A percentile compares a stretch with the other conserved stretches of the same genome.
These are phyloP conservation scores for Globisporangium spiculum DNA, from an alignment of 352 stramenopile genomes.

Conservation along the genomic window DNA sequence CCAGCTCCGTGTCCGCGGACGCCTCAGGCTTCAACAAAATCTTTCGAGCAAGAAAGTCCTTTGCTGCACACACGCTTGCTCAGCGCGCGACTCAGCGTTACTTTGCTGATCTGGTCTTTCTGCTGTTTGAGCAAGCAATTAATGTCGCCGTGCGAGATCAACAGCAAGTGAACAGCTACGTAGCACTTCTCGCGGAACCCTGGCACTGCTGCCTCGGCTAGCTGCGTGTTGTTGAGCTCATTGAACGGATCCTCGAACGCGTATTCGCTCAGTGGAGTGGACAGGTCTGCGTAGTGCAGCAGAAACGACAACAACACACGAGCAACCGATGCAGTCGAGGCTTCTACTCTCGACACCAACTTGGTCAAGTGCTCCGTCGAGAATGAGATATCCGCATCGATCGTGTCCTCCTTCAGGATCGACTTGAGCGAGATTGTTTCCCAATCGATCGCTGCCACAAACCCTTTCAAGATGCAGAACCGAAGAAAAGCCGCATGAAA, in stretches of 20 bases:
- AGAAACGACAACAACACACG: slow-evolving; percentile 63
- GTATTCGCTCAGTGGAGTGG: slow-evolving; percentile 41
- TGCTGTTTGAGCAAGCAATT: slow-evolving; percentile 49
- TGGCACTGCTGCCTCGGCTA: slow-evolving; percentile 37
- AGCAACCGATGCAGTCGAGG: slow-evolving; percentile 31
- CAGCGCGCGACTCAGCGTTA: slow-evolving; percentile 72
- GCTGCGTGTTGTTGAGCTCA: slow-evolving; percentile 56
- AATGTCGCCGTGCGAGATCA: slow-evolving; percentile 62
- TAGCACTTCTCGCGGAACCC: slow-evolving; percentile 64
- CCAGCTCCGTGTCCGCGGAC: slow-evolving; percentile 27
- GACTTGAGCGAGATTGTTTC: slow-evolving; percentile 29
- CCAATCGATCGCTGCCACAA: slow-evolving; percentile 39
- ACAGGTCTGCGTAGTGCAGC: slow-evolving; percentile 47
- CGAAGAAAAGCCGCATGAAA: slow-evolving; percentile 71
- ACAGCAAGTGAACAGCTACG: slow-evolving; percentile 57
- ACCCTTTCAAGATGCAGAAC: slow-evolving; percentile 55
- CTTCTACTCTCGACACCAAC: slow-evolving; percentile 26
- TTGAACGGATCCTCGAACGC: slow-evolving; percentile 64
- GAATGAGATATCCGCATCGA: slow-evolving; percentile 61
- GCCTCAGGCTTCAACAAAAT: slow-evolving; percentile 51
- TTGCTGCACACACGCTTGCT: slow-evolving; percentile 49
- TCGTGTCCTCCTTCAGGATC: slow-evolving; percentile 39
- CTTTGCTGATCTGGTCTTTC: slow-evolving; percentile 47
- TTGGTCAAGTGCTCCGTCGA: slow-evolving; percentile 53
- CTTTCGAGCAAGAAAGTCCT: slow-evolving; percentile 69